Evolutionary conservation across 441 rosid species (phyloP), one percentile per base, ranked within the genome.

Genomic region (Flueggea neowawraea): DNA sequence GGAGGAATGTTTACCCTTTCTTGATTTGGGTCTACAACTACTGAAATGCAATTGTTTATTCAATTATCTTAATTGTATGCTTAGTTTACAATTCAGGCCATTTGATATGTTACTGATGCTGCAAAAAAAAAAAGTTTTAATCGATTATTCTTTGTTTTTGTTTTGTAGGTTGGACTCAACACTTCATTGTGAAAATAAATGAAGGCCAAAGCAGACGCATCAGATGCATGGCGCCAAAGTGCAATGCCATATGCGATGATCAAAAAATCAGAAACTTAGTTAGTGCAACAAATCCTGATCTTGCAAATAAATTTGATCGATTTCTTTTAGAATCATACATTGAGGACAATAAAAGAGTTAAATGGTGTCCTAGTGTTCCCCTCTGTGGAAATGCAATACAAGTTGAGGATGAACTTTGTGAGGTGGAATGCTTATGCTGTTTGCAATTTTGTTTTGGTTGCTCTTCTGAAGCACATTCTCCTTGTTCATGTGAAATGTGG

Each of bases 401-500:
- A 11, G 79, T 75, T 32, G 96, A 85, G 81, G 84, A 84, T 59
- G 89, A 84, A 72, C 70, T 78, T 64, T 84, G 81, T 58, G 97
- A 91, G 77, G 92, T 91, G 16, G 92, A 89, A 66, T 91, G 97
- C 69, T 75, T 83, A 0, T 91, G 97, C 54, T 95, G 96, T 55
- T 31, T 68, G 50, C 92, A 89, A 63, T 84, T 90, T 72, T 88
- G 97, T 74, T 90, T 88, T 55, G 73, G 84, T 59, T 88, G 95
- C 67, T 75, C 75, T 69, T 80, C 75, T 39, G 84, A 84, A 74
- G 79, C 87, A 11, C 97, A 91, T 62, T 91, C 97, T 0, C 97
- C 97, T 43, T 91, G 97, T 75, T 89, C 97, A 22, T 91, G 97
- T 73, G 60, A 72, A 56, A 91, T 91, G 90, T 91, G 97, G 97